Evolutionary conservation across 441 rosid genomes (phyloP), one percentile per base, ranked within the genome.

Genomic region (Kokia cookei): DNA sequence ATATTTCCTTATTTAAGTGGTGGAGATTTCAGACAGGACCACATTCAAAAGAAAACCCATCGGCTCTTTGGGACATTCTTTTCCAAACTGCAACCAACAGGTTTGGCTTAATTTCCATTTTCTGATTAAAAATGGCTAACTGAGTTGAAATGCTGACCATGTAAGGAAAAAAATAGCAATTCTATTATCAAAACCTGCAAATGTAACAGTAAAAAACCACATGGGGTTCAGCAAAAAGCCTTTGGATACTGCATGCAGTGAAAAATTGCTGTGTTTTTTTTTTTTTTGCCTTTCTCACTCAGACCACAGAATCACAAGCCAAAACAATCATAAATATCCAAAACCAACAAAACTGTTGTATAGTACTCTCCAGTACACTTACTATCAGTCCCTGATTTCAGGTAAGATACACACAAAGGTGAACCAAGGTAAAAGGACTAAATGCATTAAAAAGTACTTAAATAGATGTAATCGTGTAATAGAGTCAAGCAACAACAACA

Each of bases 291-390:
- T 57, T 42, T 24, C 55, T 70, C 50, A n/a, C 51, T 40, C 59
- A 71, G 63, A n/a, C 51, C 75, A 42, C 58, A 74, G 88, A 82
- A 81, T 86, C 96, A 72, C 87, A 84, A 76, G 82, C 76, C 73
- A 24, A 59, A 72, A 81, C 86, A 74, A 78, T 74, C 60, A 79
- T 74, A 75, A 77, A 29, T 73, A 59, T 73, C 80, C 89, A 87
- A 55, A 87, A 84, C 37, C 45, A 43, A 69, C 80, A 54, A 40
- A 53, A 22, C 47, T 37, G 54, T 73, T 81, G 89, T 87, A 84
- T 35, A 10, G 32, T 55, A 9, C 90, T 64, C 86, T 83, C 67
- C 78, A 78, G 89, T 87, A 82, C 93, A 3, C 76, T 37, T 73
- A 64, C 60, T 73, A 75, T 42, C 81, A 71, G 84, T 76, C 90